Evolutionary conservation across 2,329 filamentous ascomycete genomes (phyloP).

Genomic region (Trichophaea hybrida): DNA sequence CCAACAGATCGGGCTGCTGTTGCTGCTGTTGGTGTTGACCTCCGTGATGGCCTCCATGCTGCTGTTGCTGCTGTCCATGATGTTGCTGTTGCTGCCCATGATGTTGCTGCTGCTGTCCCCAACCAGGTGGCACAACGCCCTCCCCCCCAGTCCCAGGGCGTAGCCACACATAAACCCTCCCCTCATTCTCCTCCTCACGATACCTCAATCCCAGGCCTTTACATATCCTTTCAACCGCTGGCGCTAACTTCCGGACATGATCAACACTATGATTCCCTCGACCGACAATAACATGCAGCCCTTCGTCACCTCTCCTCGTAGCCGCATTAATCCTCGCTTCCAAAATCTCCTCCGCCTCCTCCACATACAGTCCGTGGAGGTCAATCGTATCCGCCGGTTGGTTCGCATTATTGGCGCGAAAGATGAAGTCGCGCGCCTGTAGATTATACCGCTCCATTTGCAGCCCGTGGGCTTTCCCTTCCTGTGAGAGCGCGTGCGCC

Average conservation of each 20-base stretch:
- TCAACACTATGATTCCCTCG: conserved; percentile 76
- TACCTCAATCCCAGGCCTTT: conserved; percentile 69
- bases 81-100: conserved; percentile 30
- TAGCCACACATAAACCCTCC: conserved; percentile 76
- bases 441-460: conserved; percentile 80
- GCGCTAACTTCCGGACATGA: conserved; percentile 87
- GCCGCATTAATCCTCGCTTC: conserved; percentile 73
- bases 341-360: conserved; percentile 84
- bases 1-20: conserved; percentile 45
- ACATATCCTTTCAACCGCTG: conserved; percentile 80
- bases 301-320: conserved; percentile 55
- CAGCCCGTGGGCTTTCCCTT: conserved; percentile 70
- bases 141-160: conserved; percentile 50
- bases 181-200: conserved; percentile 74
- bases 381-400: conserved; percentile 73
- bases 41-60: conserved; percentile 36
- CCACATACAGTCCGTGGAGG: conserved; percentile 84
- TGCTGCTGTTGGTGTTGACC: conserved; percentile 38
- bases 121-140: conserved; percentile 28
- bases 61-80: conserved; percentile 39
- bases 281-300: conserved; percentile 91
- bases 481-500: conserved; percentile 72
- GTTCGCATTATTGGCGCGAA: conserved; percentile 78
- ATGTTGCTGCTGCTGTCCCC: conserved; percentile 32
- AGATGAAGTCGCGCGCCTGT: conserved; percentile 86